Conservation (phyloP, 2,329 filamentous ascomycete genomes). For the Colletotrichum liaoningense region DNA sequence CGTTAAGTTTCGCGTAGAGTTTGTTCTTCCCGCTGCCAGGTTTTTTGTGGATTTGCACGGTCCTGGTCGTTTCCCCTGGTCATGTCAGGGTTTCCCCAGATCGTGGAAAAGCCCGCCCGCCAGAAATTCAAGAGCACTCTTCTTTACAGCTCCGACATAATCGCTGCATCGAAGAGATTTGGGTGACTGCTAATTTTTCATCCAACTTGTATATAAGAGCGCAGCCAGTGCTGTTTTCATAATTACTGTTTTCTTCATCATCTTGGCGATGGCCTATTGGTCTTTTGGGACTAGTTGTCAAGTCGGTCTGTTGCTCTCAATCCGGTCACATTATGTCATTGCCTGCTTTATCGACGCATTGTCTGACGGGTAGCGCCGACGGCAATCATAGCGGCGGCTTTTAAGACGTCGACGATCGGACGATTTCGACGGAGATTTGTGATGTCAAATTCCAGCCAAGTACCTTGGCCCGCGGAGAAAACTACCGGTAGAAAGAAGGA, state of each 20-base stretch:
- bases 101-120: background rate
- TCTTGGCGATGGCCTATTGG: background rate
- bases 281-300: background rate
- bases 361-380: background rate
- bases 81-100: constrained; percentile 9
- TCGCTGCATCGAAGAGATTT: background rate
- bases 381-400: background rate
- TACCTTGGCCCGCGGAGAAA: background rate
- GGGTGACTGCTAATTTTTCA: background rate
- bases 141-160: background rate
- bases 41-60: background rate
- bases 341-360: background rate
- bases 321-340: background rate
- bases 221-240: background rate
- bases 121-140: background rate
- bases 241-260: background rate
- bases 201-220: background rate
- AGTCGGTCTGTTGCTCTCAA: background rate
- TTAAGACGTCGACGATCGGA: background rate
- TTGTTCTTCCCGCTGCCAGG: background rate
- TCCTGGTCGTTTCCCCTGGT: background rate
- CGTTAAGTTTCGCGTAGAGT: background rate
- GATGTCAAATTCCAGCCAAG: background rate
- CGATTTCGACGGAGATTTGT: background rate
- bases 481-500: background rate